These are phyloP conservation scores for Pecoramyces ruminantium DNA, from an alignment of 192 early-diverging fungal species.

Conservation along the genomic window DNA sequence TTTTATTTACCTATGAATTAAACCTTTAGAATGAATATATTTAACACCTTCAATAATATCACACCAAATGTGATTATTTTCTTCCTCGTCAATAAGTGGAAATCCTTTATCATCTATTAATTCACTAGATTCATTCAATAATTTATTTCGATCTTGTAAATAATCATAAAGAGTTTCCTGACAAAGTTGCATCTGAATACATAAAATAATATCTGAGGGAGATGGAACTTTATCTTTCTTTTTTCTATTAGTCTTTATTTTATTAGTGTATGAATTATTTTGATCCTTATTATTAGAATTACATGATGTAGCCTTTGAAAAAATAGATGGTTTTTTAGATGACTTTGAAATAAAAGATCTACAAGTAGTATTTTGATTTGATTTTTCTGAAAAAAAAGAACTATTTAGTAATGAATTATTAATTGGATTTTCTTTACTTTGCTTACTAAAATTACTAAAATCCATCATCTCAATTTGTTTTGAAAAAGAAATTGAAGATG, in stretches of 20 bases:
- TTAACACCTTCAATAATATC: constrained; percentile 61
- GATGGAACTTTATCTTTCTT: background rate
- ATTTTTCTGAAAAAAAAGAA: background rate
- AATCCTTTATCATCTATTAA: background rate
- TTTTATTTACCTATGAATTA: constrained; percentile 30
- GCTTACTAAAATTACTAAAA: background rate
- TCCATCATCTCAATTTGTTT: background rate
- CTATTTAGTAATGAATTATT: background rate
- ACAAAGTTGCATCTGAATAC: constrained; percentile 91
- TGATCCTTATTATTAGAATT: background rate
- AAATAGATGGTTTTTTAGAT: background rate
- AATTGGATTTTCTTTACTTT: background rate
- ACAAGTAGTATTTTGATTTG: background rate
- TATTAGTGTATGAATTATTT: background rate
- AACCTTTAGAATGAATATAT: constrained; percentile 50
- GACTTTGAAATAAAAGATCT: background rate
- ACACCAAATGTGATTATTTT: constrained; percentile 34
- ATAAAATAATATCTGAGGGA: constrained; percentile 18
- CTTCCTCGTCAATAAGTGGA: background rate
- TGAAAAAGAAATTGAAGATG: background rate
- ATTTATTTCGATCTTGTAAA: background rate
- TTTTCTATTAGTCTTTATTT: background rate
- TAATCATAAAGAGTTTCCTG: background rate
- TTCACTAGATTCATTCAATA: background rate
- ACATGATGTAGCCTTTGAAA: background rate